Percentiles rank a stretch among this genome's conserved stretches.
Conservation (phyloP, 2,329 filamentous ascomycete species). For the Scorias spongiosa region DNA sequence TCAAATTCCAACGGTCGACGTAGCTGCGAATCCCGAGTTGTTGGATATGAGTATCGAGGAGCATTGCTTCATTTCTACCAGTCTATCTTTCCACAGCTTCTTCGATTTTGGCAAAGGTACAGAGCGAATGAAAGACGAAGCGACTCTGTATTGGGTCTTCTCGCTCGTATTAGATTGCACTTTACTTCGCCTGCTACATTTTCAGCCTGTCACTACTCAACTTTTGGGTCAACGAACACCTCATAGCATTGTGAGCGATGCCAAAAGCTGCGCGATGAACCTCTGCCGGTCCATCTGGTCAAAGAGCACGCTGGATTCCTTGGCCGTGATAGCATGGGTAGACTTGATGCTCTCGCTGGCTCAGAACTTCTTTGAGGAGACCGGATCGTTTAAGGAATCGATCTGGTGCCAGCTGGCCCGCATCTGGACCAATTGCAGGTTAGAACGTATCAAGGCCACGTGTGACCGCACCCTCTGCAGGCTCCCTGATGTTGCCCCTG, state of each 20-base stretch:
- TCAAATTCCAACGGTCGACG: background rate
- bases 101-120: conserved; percentile 3
- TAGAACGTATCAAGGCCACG: conserved; percentile 2
- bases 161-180: conserved; percentile 4
- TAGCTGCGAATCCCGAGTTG: conserved; percentile 2
- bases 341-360: conserved; percentile 4
- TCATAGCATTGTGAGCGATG: conserved; percentile 18
- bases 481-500: conserved; percentile 2
- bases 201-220: background rate
- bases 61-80: conserved; percentile 4
- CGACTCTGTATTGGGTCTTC: background rate
- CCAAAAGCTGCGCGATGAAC: conserved; percentile 1
- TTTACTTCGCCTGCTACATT: conserved; percentile 5
- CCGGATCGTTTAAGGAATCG: conserved; percentile 3
- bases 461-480: conserved; percentile 5
- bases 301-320: conserved; percentile 1
- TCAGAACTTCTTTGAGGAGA: conserved; percentile 5
- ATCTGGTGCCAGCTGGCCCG: conserved; percentile 4
- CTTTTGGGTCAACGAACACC: background rate
- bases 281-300: conserved; percentile 4
- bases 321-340: background rate
- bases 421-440: conserved; percentile 1
- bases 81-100: conserved; percentile 2
- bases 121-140: background rate
- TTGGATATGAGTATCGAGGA: conserved; percentile 4